Evolutionary conservation across 179 eudicot species (phyloP).

Genomic region (Corrigiola litoralis): DNA sequence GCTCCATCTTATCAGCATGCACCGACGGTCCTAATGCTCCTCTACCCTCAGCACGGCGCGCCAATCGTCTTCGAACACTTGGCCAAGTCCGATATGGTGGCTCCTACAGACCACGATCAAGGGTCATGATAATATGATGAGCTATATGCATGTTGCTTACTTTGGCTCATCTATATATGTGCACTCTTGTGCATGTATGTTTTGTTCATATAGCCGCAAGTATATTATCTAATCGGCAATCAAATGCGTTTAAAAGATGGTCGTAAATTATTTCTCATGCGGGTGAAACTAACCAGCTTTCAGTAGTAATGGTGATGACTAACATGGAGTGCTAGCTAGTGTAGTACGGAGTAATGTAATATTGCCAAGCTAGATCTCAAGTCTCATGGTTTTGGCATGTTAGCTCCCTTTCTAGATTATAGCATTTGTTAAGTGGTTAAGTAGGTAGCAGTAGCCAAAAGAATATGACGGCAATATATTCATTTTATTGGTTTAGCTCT

Average conservation of each 20-base stretch:
- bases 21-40: conserved; percentile 78
- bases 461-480: background rate
- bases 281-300: background rate
- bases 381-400: conserved; percentile 8
- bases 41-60: conserved; percentile 82
- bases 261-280: background rate
- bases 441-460: conserved; percentile 8
- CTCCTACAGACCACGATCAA: background rate
- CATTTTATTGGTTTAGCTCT: conserved; percentile 9
- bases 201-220: conserved; percentile 22
- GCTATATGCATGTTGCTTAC: background rate
- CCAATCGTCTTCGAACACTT: conserved; percentile 47
- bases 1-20: conserved; percentile 73
- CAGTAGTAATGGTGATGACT: conserved; percentile 1
- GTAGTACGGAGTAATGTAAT: background rate
- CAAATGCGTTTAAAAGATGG: background rate
- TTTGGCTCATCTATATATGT: background rate
- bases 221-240: background rate
- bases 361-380: background rate
- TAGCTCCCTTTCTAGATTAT: background rate
- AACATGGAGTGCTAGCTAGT: conserved; percentile 9
- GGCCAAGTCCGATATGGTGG: background rate
- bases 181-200: conserved; percentile 9
- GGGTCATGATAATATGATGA: background rate
- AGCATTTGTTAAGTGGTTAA: conserved; percentile 1